Evolutionary conservation across 371 early-diverging fungal genomes (phyloP), one percentile per base, ranked within the genome.

Genomic region (Lichtheimia hyalospora): DNA sequence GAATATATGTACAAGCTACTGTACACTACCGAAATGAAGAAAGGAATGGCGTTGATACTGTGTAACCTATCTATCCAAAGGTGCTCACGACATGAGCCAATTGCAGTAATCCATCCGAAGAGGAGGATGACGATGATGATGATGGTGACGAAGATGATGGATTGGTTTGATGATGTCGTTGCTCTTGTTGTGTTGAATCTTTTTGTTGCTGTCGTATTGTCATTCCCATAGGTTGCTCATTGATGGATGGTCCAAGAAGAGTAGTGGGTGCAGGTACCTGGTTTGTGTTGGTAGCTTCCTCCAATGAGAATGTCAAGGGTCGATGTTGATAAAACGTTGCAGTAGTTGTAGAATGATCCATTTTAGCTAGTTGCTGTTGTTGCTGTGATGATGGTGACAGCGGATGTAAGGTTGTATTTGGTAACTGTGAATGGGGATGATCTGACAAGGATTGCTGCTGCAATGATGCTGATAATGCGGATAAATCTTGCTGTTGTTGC

Each of bases 11-110:
- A 18, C 15, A n/a, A 53, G n/a, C n/a, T n/a, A n/a, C n/a, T 42
- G 20, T 14, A 41, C 40, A 24, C 12, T 7, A 18, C 5, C n/a
- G n/a, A n/a, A 5, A 54, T 28, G 54, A 41, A 28, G 7, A 28
- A 28, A 25, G 34, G 10, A 6, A 34, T 34, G 34, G 34, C 34
- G 34, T 34, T 8, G 34, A 8, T 2, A 34, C 0, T 34, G 34
- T 34, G 34, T 34, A 34, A 34, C 34, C 6, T 34, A 10, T 34
- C 34, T 28, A 66, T 43, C 61, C 61, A 66, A 66, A 66, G 21
- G 67, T 58, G 52, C 67, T 66, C 16, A 66, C 67, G 49, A 66
- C 52, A 49, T 66, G 50, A 27, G 66, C 66, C 14, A 66, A 46
- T 42, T 66, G 66, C 10, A 52, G 18, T 34, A 66, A 46, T 25